A percentile compares a stretch with the other conserved stretches of the same genome.
Conservation (phyloP, 768 basidiomycete genomes). For the Leccinum disarticulatum region DNA sequence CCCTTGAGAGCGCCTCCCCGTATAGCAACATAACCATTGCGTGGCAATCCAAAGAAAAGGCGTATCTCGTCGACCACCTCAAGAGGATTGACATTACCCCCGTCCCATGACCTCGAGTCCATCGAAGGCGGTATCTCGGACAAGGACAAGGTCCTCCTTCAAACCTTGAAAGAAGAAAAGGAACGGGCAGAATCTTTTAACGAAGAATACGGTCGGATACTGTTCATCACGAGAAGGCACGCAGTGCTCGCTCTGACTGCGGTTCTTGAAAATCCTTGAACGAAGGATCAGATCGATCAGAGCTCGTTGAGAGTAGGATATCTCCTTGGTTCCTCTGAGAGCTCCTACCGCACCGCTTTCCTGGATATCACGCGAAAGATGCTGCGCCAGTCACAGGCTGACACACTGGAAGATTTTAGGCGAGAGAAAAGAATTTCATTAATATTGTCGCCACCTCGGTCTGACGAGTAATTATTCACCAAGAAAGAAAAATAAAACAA, state of each 20-base stretch:
- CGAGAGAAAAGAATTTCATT: slow-evolving; percentile 70
- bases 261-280: slow-evolving; percentile 54
- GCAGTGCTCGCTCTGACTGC: slow-evolving; percentile 65
- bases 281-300: slow-evolving; percentile 40
- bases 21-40: slow-evolving; percentile 50
- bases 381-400: slow-evolving; percentile 51
- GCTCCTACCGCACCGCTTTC: slow-evolving; percentile 52
- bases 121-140: slow-evolving; percentile 53
- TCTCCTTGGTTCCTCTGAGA: slow-evolving; percentile 66
- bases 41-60: slow-evolving; percentile 60
- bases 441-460: slow-evolving; percentile 77
- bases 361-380: slow-evolving; percentile 70
- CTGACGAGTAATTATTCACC: no score
- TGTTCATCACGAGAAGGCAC: slow-evolving; percentile 79
- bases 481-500: no score
- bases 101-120: slow-evolving; percentile 49
- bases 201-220: slow-evolving; percentile 65
- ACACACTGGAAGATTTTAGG: no score
- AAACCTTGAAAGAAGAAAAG: slow-evolving; percentile 57
- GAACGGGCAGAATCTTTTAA: slow-evolving; percentile 44
- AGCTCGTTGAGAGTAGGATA: slow-evolving; percentile 53
- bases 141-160: slow-evolving; percentile 57
- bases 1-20: no score
- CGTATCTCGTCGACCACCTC: slow-evolving; percentile 55
- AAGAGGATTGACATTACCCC: slow-evolving; percentile 42